Base-by-base conservation (phyloP, 1,139 yeast species). In the Saccharomycopsis hybrid region DNA sequence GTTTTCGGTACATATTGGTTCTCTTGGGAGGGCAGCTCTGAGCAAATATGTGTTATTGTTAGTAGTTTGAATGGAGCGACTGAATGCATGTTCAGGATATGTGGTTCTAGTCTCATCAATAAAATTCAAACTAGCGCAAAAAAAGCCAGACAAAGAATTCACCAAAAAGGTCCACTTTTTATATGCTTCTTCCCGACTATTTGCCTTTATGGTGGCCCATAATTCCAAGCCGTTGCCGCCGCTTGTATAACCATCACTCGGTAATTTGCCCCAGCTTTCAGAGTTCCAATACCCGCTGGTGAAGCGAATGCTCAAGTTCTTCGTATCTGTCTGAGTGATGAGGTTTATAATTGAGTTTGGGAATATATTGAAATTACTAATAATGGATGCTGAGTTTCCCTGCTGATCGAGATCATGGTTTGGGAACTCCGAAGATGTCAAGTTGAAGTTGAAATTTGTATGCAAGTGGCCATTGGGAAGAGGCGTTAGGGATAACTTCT, bases 161-260 rank as follows among this genome's bases (percentile, higher is more conserved):
- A 87, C 81, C 41, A 94, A 70, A 47, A 73, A 70, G 54, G 70
- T 73, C 98, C 98, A 94, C 47, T 77, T 72, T 3, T 67, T 58
- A 55, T 74, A 73, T 1, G 95, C 95, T 4, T 71, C 76, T 1
- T 69, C 71, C 42, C 74, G 66, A 32, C 72, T 61, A 1, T 66
- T 67, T 0, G 94, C 92, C 60, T 85, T 94, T 27, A 92, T 76
- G 45, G 81, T 74, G 0, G 97, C 94, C 87, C 95, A 87, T 8
- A 92, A 63, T 64, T 94, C 99, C 8, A 92, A 96, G 35, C 99
- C 99, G 2, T 94, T 85, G 1, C 98, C 98, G 25, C 98, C 98
- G 49, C 90, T 75, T 51, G 68, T 70, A 9, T 66, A 61, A 0
- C 99, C 99, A 58, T 78, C 69, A 46, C 71, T 68, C 0, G 97